Evolutionary conservation across 2,329 filamentous ascomycete species (phyloP).

Genomic region (Neonectria sp.): DNA sequence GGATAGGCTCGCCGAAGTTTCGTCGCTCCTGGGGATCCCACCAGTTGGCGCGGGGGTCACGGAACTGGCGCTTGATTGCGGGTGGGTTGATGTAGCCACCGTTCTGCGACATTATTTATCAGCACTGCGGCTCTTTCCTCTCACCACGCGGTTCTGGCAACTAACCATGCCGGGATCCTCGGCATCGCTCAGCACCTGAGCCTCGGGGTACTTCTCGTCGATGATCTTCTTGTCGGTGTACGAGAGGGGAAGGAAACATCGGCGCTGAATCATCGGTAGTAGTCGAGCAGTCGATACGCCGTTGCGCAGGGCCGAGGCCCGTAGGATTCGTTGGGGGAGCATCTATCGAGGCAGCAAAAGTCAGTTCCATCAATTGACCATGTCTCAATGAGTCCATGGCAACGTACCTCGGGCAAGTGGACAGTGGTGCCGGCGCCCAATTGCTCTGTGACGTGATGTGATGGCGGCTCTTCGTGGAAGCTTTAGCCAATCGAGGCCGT

Average conservation of each 20-base stretch:
- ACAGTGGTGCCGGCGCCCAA: constrained; percentile 52
- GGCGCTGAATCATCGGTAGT: constrained; percentile 69
- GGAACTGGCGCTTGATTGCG: constrained; percentile 87
- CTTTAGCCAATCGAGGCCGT: constrained; percentile 51
- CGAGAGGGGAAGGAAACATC: constrained; percentile 69
- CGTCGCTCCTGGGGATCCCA: constrained; percentile 98
- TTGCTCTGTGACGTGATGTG: constrained; percentile 53
- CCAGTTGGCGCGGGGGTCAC: constrained; percentile 94
- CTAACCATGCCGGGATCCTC: constrained; percentile 78
- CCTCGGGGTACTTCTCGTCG: constrained; percentile 68
- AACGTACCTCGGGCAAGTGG: constrained; percentile 53
- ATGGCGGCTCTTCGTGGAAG: constrained; percentile 48
- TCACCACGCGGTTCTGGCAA: constrained; percentile 34
- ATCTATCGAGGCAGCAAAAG: constrained; percentile 61
- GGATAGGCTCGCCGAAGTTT: constrained; percentile 96
- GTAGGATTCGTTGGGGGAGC: constrained; percentile 72
- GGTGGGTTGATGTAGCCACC: constrained; percentile 88
- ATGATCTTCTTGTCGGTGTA: constrained; percentile 62
- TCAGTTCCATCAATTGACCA: constrained; percentile 37
- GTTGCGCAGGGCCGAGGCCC: constrained; percentile 62
- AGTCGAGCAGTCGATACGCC: constrained; percentile 63
- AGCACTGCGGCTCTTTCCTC: constrained; percentile 35
- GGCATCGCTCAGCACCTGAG: constrained; percentile 66
- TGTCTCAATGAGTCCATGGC: background rate
- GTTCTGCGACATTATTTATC: constrained; percentile 70